Base-by-base conservation (phyloP, 2,329 filamentous ascomycete species). In the Fusarium austroafricanum region DNA sequence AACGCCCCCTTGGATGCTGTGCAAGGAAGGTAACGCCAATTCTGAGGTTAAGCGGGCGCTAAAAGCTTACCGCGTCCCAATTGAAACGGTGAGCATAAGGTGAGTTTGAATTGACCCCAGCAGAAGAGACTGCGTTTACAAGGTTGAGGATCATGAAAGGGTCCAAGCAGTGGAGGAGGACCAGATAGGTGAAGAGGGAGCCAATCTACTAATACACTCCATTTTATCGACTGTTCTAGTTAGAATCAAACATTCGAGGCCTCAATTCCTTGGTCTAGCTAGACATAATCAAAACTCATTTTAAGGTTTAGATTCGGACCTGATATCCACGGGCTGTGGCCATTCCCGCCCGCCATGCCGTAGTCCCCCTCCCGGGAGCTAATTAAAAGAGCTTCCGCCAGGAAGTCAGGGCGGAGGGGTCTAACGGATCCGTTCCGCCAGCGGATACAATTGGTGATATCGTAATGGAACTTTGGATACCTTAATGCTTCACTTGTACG, bases 401-500 rank as follows among this genome's bases (percentile, higher is more conserved):
- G 21, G 21, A 23, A 23, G 21, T 23, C 21, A 64, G 67, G 50
- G 61, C 67, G 58, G 62, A 46, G 29, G 31, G 44, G 51, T 28
- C 51, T 37, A 51, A 20, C 39, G 18, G 38, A 29, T 45, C 20
- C n/a, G 33, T 46, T 58, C 45, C 59, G 59, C 47, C 40, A 57
- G 50, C 66, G 57, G 37, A 39, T 60, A 52, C 52, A 38, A 70
- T 65, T 69, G 66, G 65, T 49, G 40, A 38, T 49, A 38, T 52
- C 37, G 38, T 44, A 47, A 67, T 33, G 38, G 20, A 45, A 49
- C 42, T 29, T 59, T 40, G 18, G 18, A 31, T 11, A 31, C 12
- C 14, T 14, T 31, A 11, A 10, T 6, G 15, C 12, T 40, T 56
- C 23, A 44, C 42, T 35, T 49, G 26, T 18, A 40, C 11, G 20